Base-by-base conservation (phyloP, 2,329 filamentous ascomycete genomes). In the Lachnellula hyalina region DNA sequence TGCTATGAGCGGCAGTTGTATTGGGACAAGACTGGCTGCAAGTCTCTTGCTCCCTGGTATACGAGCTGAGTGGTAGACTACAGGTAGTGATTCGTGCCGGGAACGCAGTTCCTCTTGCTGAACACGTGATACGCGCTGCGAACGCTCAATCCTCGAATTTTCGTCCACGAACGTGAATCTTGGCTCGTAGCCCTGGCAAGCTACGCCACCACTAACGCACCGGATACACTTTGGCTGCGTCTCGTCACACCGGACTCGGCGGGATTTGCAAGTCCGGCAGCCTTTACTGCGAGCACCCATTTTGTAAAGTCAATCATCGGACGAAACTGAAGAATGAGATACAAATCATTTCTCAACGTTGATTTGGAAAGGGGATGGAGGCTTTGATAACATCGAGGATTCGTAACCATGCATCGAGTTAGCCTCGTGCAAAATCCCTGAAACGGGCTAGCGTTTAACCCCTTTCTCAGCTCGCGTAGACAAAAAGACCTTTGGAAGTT, bases 131-230 rank as follows among this genome's bases (percentile, higher is more conserved):
- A 47, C 46, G 5, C 19, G 36, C 35, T 34, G 44, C 19, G 23
- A 34, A 9, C 44, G n/a, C 19, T 45, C 46, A 15, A 56, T 35
- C 5, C 50, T 47, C 23, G 46, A 21, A 15, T 50, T 53, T 14
- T 56, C 54, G 47, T 56, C 47, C n/a, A 56, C 40, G 23, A 53
- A 53, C 5, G 14, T 47, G 17, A 53, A 19, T 9, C 28, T 17
- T 12, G 35, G 8, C 8, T 25, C 60, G 55, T 73, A 74, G 9
- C 70, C 71, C 35, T 71, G 65, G 51, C 72, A 74, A 5, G 65
- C 50, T 49, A 72, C 67, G 34, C 67, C 65, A 34, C 68, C 70
- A n/a, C 65, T 64, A 23, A 71, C 54, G 49, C 72, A 74, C 19
- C 70, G 68, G 28, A 67, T 65, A 42, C 72, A 74, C 5, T 63